A percentile compares a stretch with the other conserved stretches of the same genome.
Conservation (phyloP, 345 rosid genomes). For the Corchorus olitorius region DNA sequence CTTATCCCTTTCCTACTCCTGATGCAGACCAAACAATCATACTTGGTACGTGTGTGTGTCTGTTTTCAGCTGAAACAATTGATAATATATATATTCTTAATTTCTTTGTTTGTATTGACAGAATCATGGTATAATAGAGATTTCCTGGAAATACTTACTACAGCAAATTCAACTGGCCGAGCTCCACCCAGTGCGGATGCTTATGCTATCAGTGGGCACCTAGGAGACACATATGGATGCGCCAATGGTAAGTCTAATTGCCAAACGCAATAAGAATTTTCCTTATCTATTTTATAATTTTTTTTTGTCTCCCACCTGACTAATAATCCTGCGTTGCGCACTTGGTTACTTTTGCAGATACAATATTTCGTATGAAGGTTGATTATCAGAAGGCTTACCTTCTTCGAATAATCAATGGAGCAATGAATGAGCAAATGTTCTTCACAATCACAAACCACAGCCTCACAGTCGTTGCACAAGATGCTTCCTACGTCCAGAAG, state of each 20-base stretch:
- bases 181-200: too few species aligned
- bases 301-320: not conserved
- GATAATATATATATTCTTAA: not conserved
- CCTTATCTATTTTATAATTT: not conserved
- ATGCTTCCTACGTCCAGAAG: too few species aligned
- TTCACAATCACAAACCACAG: slow-evolving; percentile 34
- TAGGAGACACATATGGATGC: too few species aligned
- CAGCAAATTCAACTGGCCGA: too few species aligned
- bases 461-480: not conserved
- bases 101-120: not conserved
- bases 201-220: too few species aligned
- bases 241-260: too few species aligned
- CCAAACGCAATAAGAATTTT: too few species aligned
- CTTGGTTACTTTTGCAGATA: slow-evolving; percentile 12
- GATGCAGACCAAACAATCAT: slow-evolving; percentile 37
- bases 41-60: slow-evolving; percentile 21
- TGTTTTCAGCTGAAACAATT: too few species aligned
- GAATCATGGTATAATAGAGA: too few species aligned
- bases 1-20: slow-evolving; percentile 30
- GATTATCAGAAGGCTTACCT: slow-evolving; percentile 31
- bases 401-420: slow-evolving; percentile 31
- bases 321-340: too few species aligned
- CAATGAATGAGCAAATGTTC: slow-evolving; percentile 23
- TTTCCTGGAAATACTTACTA: too few species aligned
- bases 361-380: slow-evolving; percentile 8